Evolutionary conservation across 73 alveolate genomes (phyloP), one percentile per base, ranked within the genome.

Genomic region (Symbiodinium natans): DNA sequence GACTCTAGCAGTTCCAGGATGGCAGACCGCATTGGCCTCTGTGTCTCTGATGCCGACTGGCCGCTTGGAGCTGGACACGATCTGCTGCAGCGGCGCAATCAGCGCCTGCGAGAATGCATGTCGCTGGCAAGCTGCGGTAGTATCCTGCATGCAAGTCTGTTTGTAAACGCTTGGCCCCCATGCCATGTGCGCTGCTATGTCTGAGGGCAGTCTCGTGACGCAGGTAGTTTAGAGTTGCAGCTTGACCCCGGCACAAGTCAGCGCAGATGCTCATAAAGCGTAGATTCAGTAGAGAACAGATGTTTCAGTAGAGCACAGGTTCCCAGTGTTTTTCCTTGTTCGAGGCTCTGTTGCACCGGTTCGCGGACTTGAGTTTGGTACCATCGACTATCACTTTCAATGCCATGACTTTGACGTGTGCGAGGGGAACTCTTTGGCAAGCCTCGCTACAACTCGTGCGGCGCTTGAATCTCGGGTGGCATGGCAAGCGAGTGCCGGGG

Each of bases 381-480:
- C 83, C 94, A 0, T 34, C 94, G 9, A 10, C 41, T 27, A 46
- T 59, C 85, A 87, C 85, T 1, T 21, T 87, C 36, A 87, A 87
- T 71, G 9, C 94, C 17, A 82, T 82, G 1, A 82, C 74, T 3
- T 34, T 87, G 46, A 38, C 94, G 31, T 38, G 63, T 48, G 94
- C 94, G 3, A 84, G 74, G 74, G 94, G 54, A 31, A 85, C 84
- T 17, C 31, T 71, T 27, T 87, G 94, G 94, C 94, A 59, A 38
- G 19, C 41, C 6, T 34, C 94, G 41, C 74, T 87, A 52, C 85
- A 36, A 27, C 36, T 87, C 15, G 23, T 38, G 33, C 8, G 68
- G 23, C 63, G 31, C 33, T 40, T 87, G 94, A 42, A 10, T 41
- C 94, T 59, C 36, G 46, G 19, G 2, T 31, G 43, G 41, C 36